These are phyloP conservation scores for Mucor sp. DNA, from an alignment of 371 early-diverging fungal species.

Conservation along the genomic window DNA sequence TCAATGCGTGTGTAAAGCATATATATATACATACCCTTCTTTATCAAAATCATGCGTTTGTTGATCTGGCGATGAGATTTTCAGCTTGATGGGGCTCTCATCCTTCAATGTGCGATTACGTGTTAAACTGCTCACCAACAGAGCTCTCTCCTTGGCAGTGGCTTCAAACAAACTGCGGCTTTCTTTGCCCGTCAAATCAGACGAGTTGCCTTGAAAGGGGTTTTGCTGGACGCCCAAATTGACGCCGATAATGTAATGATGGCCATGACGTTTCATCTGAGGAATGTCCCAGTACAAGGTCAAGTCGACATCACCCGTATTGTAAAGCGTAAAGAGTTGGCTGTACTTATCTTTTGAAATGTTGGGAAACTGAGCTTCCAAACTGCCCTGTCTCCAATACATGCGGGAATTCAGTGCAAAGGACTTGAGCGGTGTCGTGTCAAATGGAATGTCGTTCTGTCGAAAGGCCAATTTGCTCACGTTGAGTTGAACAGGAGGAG, in stretches of 20 bases:
- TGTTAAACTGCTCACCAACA: slow-evolving; percentile 62
- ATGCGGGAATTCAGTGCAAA: slow-evolving; percentile 73
- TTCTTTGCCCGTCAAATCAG: neutral
- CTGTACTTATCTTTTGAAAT: slow-evolving; percentile 53
- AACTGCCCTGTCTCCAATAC: slow-evolving; percentile 66
- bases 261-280: slow-evolving; percentile 63
- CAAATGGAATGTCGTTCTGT: slow-evolving; percentile 44
- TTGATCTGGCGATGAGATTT: slow-evolving; percentile 45
- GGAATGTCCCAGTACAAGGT: slow-evolving; percentile 83
- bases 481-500: slow-evolving; percentile 39
- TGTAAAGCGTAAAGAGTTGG: slow-evolving; percentile 74
- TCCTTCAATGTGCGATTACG: slow-evolving; percentile 62
- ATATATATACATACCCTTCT: slow-evolving; percentile 57
- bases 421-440: slow-evolving; percentile 57
- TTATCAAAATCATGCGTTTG: slow-evolving; percentile 52
- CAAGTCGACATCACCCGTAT: slow-evolving; percentile 85
- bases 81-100: slow-evolving; percentile 68
- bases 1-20: too few species aligned
- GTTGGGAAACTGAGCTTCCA: slow-evolving; percentile 66
- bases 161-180: slow-evolving; percentile 66
- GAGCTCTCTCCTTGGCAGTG: slow-evolving; percentile 68
- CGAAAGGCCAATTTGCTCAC: slow-evolving; percentile 46
- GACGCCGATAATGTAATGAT: slow-evolving; percentile 89
- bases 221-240: slow-evolving; percentile 81
- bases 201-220: slow-evolving; percentile 53